Base-by-base conservation (phyloP, 805 yeast genomes). In the Hanseniaspora nectarophila region DNA sequence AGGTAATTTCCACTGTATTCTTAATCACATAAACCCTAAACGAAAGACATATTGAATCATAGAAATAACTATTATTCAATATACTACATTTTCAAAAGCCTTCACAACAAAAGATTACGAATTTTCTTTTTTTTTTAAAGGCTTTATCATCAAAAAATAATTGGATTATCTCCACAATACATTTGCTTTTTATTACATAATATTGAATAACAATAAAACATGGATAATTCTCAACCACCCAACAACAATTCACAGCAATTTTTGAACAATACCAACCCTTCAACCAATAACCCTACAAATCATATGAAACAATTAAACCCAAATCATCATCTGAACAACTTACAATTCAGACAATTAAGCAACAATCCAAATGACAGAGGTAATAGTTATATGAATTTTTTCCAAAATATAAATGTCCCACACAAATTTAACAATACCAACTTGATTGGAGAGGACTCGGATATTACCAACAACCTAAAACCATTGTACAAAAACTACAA, bases 401-500 rank as follows among this genome's bases (percentile, higher is more conserved):
- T 20, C 12, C 53, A 18, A 18, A 32, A 18, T 18, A 2, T 44
- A 12, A 40, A 42, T 32, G 24, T 18, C 13, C 39, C 40, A 15
- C 32, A 28, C 29, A 32, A 18, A 32, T 24, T 43, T n/a, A 23
- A 37, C 15, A 45, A 34, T 18, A 18, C 33, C 7, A 51, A 43
- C 21, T 12, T 44, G 10, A 32, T 49, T 24, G 42, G 53, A 0
- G 53, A 49, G 6, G 53, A 49, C 20, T 32, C 44, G 10, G 53
- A 49, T 21, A 34, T 49, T 3, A 24, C 53, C 13, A 34, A 28
- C 9, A 42, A 42, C 5, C 54, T 70, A n/a, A 69, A 73, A 2
- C 70, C 73, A 1, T 69, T 64, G 51, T 71, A 68, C 56, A 72
- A 70, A 33, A 73, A 73, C 0, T 70, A 69, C 56, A 73, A 73